Evolutionary conservation across 345 rosid genomes (phyloP), one percentile per base, ranked within the genome.

Genomic region (Viola odorata): DNA sequence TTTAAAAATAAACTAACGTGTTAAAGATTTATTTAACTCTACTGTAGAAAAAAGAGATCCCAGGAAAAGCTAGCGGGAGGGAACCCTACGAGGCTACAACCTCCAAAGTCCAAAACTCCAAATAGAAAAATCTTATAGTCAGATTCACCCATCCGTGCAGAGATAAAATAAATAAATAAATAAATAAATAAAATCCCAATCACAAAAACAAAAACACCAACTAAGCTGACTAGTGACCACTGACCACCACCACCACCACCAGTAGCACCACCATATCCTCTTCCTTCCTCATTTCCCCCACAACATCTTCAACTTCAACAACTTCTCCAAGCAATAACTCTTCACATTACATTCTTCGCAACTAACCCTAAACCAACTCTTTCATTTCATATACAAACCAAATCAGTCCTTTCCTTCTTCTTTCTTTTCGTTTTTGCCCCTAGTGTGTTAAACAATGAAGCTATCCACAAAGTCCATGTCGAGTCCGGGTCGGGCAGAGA

Each of bases 401-500:
- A 23, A 23, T 0, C 32, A 23, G 32, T 23, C 32, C 32, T 23
- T 23, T 23, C 2, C 32, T 23, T 23, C 32, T 23, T 23, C 32
- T 2, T 23, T 23, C 32, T 23, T 23, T 23, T 23, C 32, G 32
- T 23, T 23, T 23, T 23, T 23, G 32, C 32, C 7, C 2, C 11
- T 54, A 48, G 40, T 39, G 12, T 54, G 11, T 11, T 23, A 23
- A 15, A 44, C 37, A 40, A 91, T 85, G 96, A 91, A 84, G 84
- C 63, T 82, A 12, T 63, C 86, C 5, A 52, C 84, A 6, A 86
- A 87, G 75, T 80, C 90, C 77, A 74, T 73, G 17, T 85, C 91
- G 1, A 91, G 98, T 68, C 98, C 98, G 71, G 91, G 96, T 68
- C 92, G 96, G 71, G 53, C 91, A 0, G 96, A 91, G 65, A 91